These are phyloP conservation scores for Glomus cerebriforme DNA, from an alignment of 192 early-diverging fungal genomes.

Conservation along the genomic window DNA sequence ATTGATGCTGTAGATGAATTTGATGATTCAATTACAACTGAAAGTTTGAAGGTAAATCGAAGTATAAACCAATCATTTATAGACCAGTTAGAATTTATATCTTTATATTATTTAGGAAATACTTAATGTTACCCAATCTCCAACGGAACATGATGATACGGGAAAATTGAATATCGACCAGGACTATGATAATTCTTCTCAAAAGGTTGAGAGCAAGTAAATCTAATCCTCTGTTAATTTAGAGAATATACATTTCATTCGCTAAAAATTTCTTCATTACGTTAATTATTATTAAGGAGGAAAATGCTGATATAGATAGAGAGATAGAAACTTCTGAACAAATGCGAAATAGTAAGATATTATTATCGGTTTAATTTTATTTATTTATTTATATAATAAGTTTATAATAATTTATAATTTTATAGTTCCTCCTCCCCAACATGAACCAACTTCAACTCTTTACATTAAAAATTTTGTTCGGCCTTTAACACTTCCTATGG, in stretches of 20 bases:
- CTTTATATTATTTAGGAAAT: background rate
- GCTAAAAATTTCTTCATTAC: background rate
- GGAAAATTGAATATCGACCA: background rate
- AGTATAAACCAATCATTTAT: background rate
- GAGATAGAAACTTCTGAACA: background rate
- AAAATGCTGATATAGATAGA: background rate
- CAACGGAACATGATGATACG: background rate
- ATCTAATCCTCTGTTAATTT: background rate
- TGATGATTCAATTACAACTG: constrained; percentile 5
- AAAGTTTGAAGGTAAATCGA: constrained; percentile 10
- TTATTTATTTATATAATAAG: background rate
- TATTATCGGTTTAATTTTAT: background rate
- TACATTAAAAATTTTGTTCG: constrained; percentile 62
- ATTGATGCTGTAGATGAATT: background rate
- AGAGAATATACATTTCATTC: background rate
- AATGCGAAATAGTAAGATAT: background rate
- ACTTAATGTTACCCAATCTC: background rate
- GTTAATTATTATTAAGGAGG: background rate
- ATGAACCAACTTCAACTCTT: constrained; percentile 39
- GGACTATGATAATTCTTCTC: background rate
- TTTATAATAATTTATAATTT: background rate
- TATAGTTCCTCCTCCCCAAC: background rate
- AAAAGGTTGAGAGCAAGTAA: background rate
- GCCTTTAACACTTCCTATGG: constrained; percentile 49
- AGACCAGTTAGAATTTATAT: background rate